Percentiles rank a stretch among this genome's conserved stretches.
Evolutionary conservation across 768 basidiomycete species (phyloP).

Genomic region (Hypholoma sublateritium): DNA sequence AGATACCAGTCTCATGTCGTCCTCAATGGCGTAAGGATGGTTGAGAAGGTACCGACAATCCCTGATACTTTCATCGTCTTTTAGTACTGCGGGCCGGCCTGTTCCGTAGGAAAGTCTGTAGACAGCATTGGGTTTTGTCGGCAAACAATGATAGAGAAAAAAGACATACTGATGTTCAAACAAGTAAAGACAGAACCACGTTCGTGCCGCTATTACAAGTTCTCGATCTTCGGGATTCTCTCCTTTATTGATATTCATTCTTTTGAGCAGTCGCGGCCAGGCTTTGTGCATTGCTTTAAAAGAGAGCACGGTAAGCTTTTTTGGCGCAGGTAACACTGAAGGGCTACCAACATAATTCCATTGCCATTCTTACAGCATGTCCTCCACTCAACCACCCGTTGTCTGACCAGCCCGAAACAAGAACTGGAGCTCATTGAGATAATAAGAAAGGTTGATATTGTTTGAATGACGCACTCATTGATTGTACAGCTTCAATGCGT

Average conservation of each 20-base stretch:
- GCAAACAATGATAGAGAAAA: not conserved
- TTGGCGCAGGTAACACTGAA: conserved; percentile 22
- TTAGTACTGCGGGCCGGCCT: conserved; percentile 88
- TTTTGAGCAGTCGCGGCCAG: conserved; percentile 78
- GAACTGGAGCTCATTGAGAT: conserved; percentile 45
- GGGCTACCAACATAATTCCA: conserved; percentile 73
- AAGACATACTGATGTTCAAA: conserved; percentile 88
- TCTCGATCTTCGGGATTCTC: conserved; percentile 67
- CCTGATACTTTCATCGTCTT: conserved; percentile 89
- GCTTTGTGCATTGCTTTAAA: conserved; percentile 82
- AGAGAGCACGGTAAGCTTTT: not conserved
- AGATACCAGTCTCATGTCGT: conserved; percentile 93
- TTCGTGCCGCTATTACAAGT: conserved; percentile 78
- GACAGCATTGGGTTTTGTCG: not conserved
- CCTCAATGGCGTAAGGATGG: conserved; percentile 87
- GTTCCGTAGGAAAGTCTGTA: conserved; percentile 92
- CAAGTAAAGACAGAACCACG: conserved; percentile 92
- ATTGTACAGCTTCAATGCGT: conserved; percentile 86
- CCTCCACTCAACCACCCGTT: conserved; percentile 95
- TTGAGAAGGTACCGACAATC: conserved; percentile 77
- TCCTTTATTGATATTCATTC: conserved; percentile 71
- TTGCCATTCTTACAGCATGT: conserved; percentile 96
- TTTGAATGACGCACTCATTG: conserved; percentile 70
- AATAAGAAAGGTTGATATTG: not conserved
- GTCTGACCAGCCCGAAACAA: conserved; percentile 93